phyloP scores from a whole-genome alignment of 305 asterid genomes.

The Fraxinus velutina region DNA sequence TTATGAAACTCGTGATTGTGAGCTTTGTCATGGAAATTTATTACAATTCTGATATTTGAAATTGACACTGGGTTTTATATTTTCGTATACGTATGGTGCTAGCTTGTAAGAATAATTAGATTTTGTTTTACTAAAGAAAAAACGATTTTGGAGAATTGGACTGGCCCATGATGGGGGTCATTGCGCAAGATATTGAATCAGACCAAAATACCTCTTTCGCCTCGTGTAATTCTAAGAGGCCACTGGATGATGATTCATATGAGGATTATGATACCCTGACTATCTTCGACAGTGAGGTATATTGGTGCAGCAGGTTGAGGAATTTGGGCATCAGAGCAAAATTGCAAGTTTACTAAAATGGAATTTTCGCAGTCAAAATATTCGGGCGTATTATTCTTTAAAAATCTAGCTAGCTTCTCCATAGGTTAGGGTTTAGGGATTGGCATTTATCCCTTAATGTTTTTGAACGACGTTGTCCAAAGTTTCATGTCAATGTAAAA shows the following conservation, averaged over 20 bases:
- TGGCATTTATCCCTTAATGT: neutral
- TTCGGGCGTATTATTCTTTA: neutral
- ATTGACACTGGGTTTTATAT: neutral
- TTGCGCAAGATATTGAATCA: neutral
- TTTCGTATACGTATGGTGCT: neutral
- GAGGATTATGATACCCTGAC: neutral
- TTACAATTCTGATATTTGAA: constrained; percentile 1
- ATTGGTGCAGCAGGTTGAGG: neutral
- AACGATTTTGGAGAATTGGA: neutral
- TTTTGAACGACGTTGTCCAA: neutral
- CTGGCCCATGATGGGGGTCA: neutral
- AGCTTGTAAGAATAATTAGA: neutral
- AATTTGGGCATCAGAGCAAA: neutral
- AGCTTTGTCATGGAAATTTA: constrained; percentile 12
- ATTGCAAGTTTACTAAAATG: neutral
- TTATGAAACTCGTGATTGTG: neutral
- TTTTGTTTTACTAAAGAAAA: neutral
- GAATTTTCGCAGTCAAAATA: neutral
- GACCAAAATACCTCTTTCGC: neutral
- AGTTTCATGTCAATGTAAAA: neutral
- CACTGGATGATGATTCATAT: neutral
- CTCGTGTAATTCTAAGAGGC: neutral
- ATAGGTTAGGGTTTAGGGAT: neutral
- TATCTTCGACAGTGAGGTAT: neutral
- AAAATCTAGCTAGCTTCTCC: neutral